Evolutionary conservation across 2,329 filamentous ascomycete genomes (phyloP), one percentile per base, ranked within the genome.

Genomic region (Aspergillus candidus): DNA sequence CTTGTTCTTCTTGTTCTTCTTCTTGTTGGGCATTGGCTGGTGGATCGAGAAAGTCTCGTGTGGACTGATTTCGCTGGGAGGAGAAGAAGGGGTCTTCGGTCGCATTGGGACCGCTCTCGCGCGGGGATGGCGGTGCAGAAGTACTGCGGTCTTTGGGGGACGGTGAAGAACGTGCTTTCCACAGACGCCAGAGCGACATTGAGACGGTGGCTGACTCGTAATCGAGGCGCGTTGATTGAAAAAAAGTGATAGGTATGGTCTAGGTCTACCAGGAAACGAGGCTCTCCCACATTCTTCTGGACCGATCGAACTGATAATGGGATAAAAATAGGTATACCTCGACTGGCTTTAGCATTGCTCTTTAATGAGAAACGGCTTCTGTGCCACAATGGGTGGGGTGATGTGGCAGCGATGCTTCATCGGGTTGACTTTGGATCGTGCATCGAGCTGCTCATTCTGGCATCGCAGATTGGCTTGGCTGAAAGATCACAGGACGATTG

Each of bases 151-250:
- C 8, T 32, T 17, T 12, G 10, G 43, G 38, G 11, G 38, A 41
- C 35, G 44, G 38, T 12, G 44, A 42, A 15, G 35, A 34, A 11
- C 35, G 36, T 17, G 40, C 37, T 30, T 17, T 46, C 29, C 32
- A 27, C 10, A 40, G 13, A 13, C 40, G 36, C 14, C 39, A 32
- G 12, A 47, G 33, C 32, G 44, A 33, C 44, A 47, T 47, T 12
- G 18, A 3, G 17, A 30, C 27, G 14, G 13, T n/a, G n/a, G 6
- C 29, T 12, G 13, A 18, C 29, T n/a, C 11, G 17, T 11, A 7
- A 33, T 40, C n/a, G 12, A 39, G 35, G 17, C n/a, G 7, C 7
- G 39, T 15, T 11, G 27, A 32, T 32, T 13, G 30, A 27, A 15
- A 13, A 17, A 35, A 35, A 15, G 17, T 30, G 13, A 41, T 37